phyloP scores from a whole-genome alignment of 257 asterid genomes.

The Lycium ferocissimum region DNA sequence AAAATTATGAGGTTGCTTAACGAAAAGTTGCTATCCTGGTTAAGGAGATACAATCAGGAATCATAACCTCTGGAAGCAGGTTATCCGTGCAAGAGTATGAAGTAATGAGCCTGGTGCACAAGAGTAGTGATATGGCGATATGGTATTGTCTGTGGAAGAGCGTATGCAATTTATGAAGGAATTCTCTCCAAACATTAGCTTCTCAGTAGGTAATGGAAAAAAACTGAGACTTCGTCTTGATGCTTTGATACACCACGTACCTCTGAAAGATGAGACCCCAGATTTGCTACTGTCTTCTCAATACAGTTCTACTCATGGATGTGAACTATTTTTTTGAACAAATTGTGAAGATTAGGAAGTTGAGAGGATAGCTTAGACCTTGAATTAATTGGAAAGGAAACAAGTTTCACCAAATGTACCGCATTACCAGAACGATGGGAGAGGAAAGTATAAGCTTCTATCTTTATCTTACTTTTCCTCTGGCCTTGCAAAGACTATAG shows the following conservation, averaged over 20 bases:
- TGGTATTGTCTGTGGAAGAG: neutral
- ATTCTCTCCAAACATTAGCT: neutral
- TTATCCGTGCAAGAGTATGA: neutral
- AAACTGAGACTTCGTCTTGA: neutral
- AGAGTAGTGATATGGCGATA: neutral
- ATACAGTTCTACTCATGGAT: neutral
- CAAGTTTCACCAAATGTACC: conserved; percentile 1
- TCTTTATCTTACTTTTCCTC: neutral
- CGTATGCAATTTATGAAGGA: too few relatives aligned
- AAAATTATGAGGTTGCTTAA: neutral
- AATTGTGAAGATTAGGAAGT: neutral
- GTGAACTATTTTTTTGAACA: neutral
- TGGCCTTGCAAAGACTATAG: neutral
- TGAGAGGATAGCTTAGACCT: conserved; percentile 9
- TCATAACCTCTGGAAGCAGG: neutral
- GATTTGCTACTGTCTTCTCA: neutral
- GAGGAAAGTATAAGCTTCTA: neutral
- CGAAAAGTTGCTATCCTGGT: neutral
- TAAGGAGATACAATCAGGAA: neutral
- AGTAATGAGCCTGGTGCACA: neutral
- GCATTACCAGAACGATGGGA: neutral
- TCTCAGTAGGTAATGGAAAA: neutral
- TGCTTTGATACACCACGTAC: neutral
- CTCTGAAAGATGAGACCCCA: neutral
- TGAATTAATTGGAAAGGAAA: neutral